Conservation (phyloP, 257 asterid genomes). For the Solanum sparsipilum region DNA sequence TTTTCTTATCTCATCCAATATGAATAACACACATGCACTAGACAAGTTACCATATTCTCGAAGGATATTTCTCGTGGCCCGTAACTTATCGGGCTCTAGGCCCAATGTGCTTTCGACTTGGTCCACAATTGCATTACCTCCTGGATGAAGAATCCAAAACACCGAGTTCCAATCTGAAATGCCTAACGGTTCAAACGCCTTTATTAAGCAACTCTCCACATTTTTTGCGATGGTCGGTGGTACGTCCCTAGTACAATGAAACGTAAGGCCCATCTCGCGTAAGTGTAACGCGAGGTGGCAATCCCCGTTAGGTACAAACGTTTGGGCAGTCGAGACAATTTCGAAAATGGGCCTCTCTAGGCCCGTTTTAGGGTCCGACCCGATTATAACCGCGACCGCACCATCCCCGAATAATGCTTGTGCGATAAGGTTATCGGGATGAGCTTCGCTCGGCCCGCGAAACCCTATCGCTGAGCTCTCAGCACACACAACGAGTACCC, state of each 20-base stretch:
- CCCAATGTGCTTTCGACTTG: conserved; percentile 2
- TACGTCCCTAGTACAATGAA: neutral
- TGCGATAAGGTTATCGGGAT: neutral
- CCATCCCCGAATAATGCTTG: neutral
- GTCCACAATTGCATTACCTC: neutral
- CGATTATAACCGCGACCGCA: neutral
- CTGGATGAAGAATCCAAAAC: neutral
- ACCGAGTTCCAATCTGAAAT: neutral
- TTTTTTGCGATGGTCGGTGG: neutral
- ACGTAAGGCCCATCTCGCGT: neutral
- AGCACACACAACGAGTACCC: neutral
- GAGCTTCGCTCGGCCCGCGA: neutral
- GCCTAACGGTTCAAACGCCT: neutral
- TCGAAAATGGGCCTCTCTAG: neutral
- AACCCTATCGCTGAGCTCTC: conserved; percentile 1
- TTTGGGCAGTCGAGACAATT: neutral
- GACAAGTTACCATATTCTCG: neutral
- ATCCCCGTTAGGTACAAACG: neutral
- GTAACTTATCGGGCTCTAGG: conserved; percentile 4
- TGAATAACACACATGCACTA: neutral
- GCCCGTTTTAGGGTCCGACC: neutral
- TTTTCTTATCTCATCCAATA: conserved; percentile 2
- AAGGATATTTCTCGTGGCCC: neutral
- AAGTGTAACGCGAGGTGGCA: neutral
- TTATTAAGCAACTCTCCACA: neutral